Conservation (phyloP, 2,329 filamentous ascomycete genomes). For the Sporothrix luriei region DNA sequence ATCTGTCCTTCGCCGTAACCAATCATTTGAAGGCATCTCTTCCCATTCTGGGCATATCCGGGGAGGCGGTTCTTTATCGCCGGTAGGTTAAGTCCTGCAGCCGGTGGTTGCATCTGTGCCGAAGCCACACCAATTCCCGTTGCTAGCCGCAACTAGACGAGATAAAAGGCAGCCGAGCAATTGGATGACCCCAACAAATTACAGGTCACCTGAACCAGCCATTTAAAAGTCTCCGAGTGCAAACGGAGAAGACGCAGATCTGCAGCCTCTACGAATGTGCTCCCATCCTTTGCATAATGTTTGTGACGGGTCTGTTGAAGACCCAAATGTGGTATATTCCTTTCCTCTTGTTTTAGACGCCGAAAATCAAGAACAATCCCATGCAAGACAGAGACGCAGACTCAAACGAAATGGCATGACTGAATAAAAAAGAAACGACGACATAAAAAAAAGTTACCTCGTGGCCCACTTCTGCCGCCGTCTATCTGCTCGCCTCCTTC, state of each 20-base stretch:
- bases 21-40: neutral
- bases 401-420: neutral
- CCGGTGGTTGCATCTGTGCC: neutral
- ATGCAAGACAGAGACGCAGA: neutral
- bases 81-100: neutral
- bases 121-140: neutral
- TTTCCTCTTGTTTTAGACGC: constrained; percentile 16
- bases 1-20: no score
- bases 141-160: constrained; percentile 21
- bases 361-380: neutral
- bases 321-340: constrained; percentile 20
- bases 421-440: neutral
- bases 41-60: neutral
- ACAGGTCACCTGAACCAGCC: neutral
- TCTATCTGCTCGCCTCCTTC: constrained; percentile 48
- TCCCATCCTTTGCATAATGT: neutral
- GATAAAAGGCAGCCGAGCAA: neutral
- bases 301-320: constrained; percentile 26
- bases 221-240: neutral
- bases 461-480: neutral
- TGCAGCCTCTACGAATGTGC: neutral
- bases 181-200: neutral
- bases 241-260: neutral
- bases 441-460: neutral
- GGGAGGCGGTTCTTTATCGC: neutral